Evolutionary conservation across 73 alveolate genomes (phyloP).

Genomic region (Symbiodinium pilosum): DNA sequence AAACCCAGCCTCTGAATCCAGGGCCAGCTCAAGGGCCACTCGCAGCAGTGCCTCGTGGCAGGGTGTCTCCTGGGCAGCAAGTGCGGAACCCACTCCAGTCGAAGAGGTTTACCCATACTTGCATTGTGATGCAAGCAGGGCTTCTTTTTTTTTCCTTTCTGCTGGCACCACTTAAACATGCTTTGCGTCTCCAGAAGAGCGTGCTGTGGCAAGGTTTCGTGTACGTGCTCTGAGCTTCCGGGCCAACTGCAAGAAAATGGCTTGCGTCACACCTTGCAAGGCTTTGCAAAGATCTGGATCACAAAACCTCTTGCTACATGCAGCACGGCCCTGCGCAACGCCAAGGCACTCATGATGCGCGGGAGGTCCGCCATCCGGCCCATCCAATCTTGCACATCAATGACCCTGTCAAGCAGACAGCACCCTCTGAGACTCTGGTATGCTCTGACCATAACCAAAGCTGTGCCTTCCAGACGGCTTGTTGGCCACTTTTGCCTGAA

Average conservation of each 20-base stretch:
- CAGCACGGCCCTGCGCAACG: neutral
- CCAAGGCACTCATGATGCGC: neutral
- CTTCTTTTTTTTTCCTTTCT: too few relatives aligned
- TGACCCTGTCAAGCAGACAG: neutral
- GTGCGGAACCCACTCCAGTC: too few relatives aligned
- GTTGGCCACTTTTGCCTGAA: too few relatives aligned
- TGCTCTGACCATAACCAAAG: too few relatives aligned
- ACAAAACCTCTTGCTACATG: too few relatives aligned
- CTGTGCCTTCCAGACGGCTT: too few relatives aligned
- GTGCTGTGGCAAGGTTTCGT: neutral
- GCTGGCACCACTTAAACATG: too few relatives aligned
- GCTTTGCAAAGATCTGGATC: too few relatives aligned
- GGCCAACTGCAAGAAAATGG: slow-evolving; percentile 8
- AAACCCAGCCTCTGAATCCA: neutral
- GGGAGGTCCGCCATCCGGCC: slow-evolving; percentile 18
- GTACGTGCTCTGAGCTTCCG: neutral
- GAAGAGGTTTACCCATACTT: neutral
- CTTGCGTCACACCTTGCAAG: neutral
- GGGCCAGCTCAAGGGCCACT: neutral
- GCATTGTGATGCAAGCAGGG: neutral
- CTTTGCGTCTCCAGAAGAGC: too few relatives aligned
- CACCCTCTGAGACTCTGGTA: too few relatives aligned
- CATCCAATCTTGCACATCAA: neutral
- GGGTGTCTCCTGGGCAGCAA: neutral
- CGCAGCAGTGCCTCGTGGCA: slow-evolving; percentile 11